Conservation (phyloP, 2,329 filamentous ascomycete genomes). For the Lojkania enalia region DNA sequence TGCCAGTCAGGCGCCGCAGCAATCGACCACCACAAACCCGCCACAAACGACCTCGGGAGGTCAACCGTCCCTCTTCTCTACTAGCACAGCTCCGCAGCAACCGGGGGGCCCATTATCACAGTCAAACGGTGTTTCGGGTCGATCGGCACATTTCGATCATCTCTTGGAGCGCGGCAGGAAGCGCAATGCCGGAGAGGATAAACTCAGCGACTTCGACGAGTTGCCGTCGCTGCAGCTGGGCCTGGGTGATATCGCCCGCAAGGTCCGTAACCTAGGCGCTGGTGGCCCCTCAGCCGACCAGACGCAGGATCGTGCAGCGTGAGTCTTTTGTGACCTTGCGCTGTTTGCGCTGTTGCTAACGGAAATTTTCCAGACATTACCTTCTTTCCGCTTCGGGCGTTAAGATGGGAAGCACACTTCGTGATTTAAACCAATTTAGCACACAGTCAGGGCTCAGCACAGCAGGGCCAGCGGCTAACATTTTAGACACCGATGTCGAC, state of each 20-base stretch:
- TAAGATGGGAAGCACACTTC: slow-evolving; percentile 80
- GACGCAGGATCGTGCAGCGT: slow-evolving; percentile 55
- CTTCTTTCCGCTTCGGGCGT: slow-evolving; percentile 91
- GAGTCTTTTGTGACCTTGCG: slow-evolving; percentile 37
- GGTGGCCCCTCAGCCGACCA: slow-evolving; percentile 65
- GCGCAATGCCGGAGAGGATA: slow-evolving; percentile 69
- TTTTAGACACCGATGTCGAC: slow-evolving; percentile 60
- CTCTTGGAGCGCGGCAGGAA: slow-evolving; percentile 66
- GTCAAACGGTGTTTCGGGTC: slow-evolving; percentile 36
- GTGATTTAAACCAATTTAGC: slow-evolving; percentile 81
- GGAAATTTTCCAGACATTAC: slow-evolving; percentile 69
- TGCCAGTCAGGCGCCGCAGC: slow-evolving; percentile 24
- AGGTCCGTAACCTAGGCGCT: slow-evolving; percentile 76
- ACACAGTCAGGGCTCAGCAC: slow-evolving; percentile 66
- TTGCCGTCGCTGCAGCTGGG: slow-evolving; percentile 89
- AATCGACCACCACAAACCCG: slow-evolving; percentile 26
- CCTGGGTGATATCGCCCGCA: slow-evolving; percentile 78
- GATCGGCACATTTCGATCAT: slow-evolving; percentile 67
- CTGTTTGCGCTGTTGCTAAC: slow-evolving; percentile 5
- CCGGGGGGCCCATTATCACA: slow-evolving; percentile 38
- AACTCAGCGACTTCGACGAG: slow-evolving; percentile 65
- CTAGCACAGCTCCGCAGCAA: slow-evolving; percentile 33
- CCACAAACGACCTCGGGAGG: slow-evolving; percentile 36
- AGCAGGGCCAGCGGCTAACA: slow-evolving; percentile 40
- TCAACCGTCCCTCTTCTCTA: slow-evolving; percentile 31